Conservation (phyloP, 805 yeast species). For the Maudiozyma barnettii region DNA sequence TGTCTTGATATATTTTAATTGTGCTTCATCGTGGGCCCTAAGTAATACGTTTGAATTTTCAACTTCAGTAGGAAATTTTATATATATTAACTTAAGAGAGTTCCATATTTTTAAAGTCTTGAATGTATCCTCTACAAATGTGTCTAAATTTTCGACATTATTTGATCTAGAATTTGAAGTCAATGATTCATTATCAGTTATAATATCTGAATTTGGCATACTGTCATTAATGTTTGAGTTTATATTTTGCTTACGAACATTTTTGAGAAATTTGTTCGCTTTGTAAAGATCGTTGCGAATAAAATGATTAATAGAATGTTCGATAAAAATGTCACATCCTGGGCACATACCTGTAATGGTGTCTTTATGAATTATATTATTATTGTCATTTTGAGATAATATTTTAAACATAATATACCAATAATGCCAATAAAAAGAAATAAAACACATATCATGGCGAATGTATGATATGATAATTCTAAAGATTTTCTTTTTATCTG, state of each 20-base stretch:
- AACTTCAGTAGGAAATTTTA: conserved; percentile 7
- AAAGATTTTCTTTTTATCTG: conserved; percentile 14
- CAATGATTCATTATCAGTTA: conserved; percentile 3
- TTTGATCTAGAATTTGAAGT: not conserved
- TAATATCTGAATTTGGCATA: conserved; percentile 3
- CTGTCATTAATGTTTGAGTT: conserved; percentile 1
- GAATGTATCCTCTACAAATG: conserved; percentile 18
- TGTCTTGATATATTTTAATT: conserved; percentile 13
- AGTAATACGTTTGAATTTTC: conserved; percentile 5
- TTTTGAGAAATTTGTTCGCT: conserved; percentile 6
- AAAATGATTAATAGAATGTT: conserved; percentile 10
- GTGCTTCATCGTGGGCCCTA: conserved; percentile 17
- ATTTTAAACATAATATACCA: conserved; percentile 18
- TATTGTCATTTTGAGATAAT: not conserved
- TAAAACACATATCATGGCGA: conserved; percentile 20
- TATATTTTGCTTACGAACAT: conserved; percentile 3
- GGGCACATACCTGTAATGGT: conserved; percentile 4
- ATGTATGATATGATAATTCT: conserved; percentile 25
- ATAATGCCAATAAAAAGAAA: conserved; percentile 28
- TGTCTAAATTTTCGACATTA: not conserved
- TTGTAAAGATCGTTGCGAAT: conserved; percentile 16
- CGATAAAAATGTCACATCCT: conserved; percentile 15
- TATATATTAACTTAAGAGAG: conserved; percentile 14
- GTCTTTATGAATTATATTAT: not conserved
- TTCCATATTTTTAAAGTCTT: conserved; percentile 21